These are phyloP conservation scores for Parmelia sp. DNA, from an alignment of 495 filamentous ascomycete genomes.

Conservation along the genomic window DNA sequence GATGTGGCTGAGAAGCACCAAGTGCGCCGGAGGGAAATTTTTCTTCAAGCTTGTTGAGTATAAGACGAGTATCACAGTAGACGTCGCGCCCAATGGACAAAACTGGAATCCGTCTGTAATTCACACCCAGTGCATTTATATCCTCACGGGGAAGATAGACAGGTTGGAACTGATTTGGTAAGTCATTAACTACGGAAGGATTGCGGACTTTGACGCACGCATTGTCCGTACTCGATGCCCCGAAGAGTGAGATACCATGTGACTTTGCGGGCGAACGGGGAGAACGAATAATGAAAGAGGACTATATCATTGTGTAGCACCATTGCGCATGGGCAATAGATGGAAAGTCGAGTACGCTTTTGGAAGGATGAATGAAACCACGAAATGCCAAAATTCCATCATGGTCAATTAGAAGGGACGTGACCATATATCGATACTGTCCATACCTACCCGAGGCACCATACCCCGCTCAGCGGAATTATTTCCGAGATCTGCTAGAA, in stretches of 20 bases:
- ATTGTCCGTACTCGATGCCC: conserved; percentile 51
- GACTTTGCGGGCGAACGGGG: conserved; percentile 50
- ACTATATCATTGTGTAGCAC: conserved; percentile 38
- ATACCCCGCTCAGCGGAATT: too few relatives aligned
- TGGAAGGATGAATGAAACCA: background rate
- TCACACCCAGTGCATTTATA: conserved; percentile 47
- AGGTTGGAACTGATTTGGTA: conserved; percentile 42
- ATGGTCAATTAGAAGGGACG: background rate
- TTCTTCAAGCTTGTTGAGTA: conserved; percentile 51
- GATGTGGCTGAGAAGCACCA: conserved; percentile 19
- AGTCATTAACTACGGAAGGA: background rate
- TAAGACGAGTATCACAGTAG: conserved; percentile 55
- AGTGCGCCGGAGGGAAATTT: conserved; percentile 34
- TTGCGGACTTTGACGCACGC: conserved; percentile 24
- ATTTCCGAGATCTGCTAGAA: background rate
- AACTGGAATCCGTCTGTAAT: conserved; percentile 61
- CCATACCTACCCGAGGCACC: background rate
- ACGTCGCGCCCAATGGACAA: conserved; percentile 50
- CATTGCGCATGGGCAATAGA: conserved; percentile 15
- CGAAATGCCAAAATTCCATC: background rate
- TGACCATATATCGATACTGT: background rate
- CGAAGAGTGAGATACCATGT: conserved; percentile 55
- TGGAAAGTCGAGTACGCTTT: background rate
- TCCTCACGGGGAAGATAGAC: conserved; percentile 53
- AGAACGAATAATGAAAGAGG: conserved; percentile 51